phyloP scores from a whole-genome alignment of 2,329 filamentous ascomycete species.

The Sporothrix protearum region DNA sequence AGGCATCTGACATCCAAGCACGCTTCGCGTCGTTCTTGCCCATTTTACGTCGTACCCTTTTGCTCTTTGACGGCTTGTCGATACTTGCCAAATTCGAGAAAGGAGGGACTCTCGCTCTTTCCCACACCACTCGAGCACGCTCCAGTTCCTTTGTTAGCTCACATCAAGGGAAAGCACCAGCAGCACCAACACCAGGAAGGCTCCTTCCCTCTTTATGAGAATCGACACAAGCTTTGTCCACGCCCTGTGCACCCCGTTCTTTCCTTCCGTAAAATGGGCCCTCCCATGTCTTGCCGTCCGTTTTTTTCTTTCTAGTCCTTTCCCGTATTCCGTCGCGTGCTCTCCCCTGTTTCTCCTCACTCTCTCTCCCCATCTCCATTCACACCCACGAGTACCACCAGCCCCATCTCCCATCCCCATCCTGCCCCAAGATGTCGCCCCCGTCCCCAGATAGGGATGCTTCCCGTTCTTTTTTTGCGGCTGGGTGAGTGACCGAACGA shows the following conservation, averaged over 20 bases:
- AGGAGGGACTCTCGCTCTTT: neutral
- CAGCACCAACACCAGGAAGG: neutral
- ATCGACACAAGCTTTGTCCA: neutral
- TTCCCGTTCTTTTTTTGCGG: neutral
- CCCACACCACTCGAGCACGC: neutral
- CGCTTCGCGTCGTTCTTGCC: neutral
- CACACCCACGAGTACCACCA: neutral
- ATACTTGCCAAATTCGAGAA: constrained; percentile 1
- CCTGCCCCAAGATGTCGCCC: constrained; percentile 6
- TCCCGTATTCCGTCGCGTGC: neutral
- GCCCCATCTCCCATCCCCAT: neutral
- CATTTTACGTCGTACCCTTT: neutral
- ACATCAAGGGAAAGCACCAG: neutral
- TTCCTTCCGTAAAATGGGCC: neutral
- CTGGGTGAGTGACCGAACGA: neutral
- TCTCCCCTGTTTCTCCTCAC: constrained; percentile 2
- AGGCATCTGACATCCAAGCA: neutral
- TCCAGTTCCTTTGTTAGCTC: neutral
- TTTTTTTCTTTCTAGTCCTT: neutral
- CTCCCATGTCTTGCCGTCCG: neutral
- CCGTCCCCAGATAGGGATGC: neutral
- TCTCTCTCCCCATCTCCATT: neutral
- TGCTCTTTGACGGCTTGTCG: neutral
- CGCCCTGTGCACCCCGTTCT: neutral
- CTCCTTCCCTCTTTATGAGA: neutral